Evolutionary conservation across 495 filamentous ascomycete species (phyloP).

Genomic region (Talaromyces proteolyticus): DNA sequence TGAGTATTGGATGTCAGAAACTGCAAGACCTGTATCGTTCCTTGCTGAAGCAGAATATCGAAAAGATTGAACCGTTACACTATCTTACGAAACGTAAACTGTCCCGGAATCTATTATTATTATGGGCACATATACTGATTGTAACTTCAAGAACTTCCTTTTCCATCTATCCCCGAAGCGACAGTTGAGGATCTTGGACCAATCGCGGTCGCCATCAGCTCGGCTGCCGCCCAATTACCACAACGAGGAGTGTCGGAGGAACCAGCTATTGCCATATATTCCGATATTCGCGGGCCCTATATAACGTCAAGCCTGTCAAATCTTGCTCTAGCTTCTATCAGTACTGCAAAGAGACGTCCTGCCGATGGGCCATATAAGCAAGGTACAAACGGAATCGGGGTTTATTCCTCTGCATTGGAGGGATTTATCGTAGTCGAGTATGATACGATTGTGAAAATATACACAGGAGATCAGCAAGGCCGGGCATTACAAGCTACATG

Average conservation of each 20-base stretch:
- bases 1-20: constrained; percentile 71
- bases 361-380: constrained; percentile 78
- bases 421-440: constrained; percentile 82
- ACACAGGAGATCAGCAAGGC: constrained; percentile 77
- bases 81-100: constrained; percentile 80
- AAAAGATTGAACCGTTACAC: constrained; percentile 80
- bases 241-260: constrained; percentile 44
- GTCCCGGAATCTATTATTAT: not conserved
- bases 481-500: constrained; percentile 72
- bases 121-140: constrained; percentile 9
- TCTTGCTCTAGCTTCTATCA: constrained; percentile 79
- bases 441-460: constrained; percentile 78
- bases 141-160: constrained; percentile 51
- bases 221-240: constrained; percentile 41
- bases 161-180: constrained; percentile 55
- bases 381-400: constrained; percentile 89
- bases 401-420: constrained; percentile 83
- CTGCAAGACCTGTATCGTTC: constrained; percentile 78
- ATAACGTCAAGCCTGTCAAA: constrained; percentile 74
- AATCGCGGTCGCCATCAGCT: constrained; percentile 52
- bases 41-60: constrained; percentile 64
- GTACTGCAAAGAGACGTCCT: constrained; percentile 75
- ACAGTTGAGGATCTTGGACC: constrained; percentile 50
- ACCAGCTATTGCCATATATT: constrained; percentile 70
- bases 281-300: constrained; percentile 81